These are phyloP conservation scores for Colletotrichum costaricense DNA, from an alignment of 2,329 filamentous ascomycete species.

Conservation along the genomic window DNA sequence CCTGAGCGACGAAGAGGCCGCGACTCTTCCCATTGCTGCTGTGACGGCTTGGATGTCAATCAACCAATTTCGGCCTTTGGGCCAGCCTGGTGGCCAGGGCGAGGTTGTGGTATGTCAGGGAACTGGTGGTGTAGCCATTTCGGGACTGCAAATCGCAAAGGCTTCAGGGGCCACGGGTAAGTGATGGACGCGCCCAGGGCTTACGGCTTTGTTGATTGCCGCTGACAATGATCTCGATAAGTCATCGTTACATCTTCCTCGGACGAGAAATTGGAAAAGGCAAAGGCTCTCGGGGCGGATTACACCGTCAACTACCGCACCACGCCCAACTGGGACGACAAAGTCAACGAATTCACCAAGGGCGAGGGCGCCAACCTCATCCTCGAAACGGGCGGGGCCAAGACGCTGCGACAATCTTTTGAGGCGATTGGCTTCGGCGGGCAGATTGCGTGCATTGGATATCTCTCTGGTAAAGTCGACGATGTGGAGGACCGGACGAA, in stretches of 20 bases:
- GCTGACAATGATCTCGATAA: conserved; percentile 48
- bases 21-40: conserved; percentile 69
- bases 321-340: conserved; percentile 61
- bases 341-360: conserved; percentile 57
- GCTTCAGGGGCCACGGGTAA: conserved; percentile 61
- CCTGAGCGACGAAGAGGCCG: conserved; percentile 68
- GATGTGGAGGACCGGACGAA: conserved; percentile 64
- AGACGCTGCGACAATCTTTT: conserved; percentile 64
- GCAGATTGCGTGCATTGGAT: conserved; percentile 63
- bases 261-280: conserved; percentile 60
- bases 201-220: conserved; percentile 47
- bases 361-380: conserved; percentile 63
- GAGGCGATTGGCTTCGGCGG: conserved; percentile 66
- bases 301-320: conserved; percentile 65
- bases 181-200: conserved; percentile 37
- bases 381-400: conserved; percentile 65
- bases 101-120: conserved; percentile 64
- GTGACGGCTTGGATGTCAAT: conserved; percentile 75
- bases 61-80: conserved; percentile 68
- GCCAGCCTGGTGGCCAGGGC: conserved; percentile 58
- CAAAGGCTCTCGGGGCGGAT: conserved; percentile 62
- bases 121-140: conserved; percentile 64
- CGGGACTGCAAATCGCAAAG: conserved; percentile 64
- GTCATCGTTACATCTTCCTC: conserved; percentile 66
- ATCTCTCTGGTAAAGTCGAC: conserved; percentile 65